Base-by-base conservation (phyloP, 306 rosid species). In the Cicer cuneatum region DNA sequence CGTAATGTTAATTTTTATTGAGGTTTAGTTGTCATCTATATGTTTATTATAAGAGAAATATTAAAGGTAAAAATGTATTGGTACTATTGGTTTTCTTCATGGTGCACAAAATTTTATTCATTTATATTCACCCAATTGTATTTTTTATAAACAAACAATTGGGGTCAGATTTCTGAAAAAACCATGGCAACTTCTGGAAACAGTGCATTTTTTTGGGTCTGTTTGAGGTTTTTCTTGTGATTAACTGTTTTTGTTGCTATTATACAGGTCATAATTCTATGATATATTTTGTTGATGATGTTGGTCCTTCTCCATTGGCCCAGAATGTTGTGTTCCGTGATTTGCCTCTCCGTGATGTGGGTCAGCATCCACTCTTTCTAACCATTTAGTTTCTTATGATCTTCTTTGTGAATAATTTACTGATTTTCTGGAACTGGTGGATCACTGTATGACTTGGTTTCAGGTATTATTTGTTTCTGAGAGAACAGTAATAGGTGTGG, bases 311-410 rank as follows among this genome's bases (percentile, higher is more conserved):
- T 78, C 97, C 99, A 74, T 82, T 88, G 90, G 94, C 96, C 49
- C 99, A 94, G 83, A 92, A 72, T 78, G 90, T 94, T 37, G 84
- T 96, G 68, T 86, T 85, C 78, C 96, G 96, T 74, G 93, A 94
- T 86, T 84, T 92, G 88, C 99, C 99, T 45, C 96, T 94, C 71
- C 95, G 96, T 87, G 99, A 94, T 92, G 99, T 94, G 97, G 99
- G 99, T 94, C 92, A 94, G 97, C 97, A 90, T 90, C 96, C 95
- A 70, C 78, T 89, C 87, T 85, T 73, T 80, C 83, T 79, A 57
- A 71, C 73, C 62, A 78, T 72, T 82, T 21, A 46, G 39, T 10
- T 46, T 79, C 63, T 46, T 19, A 19, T 19, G 41, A n/a, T 80
- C 67, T 63, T 51, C 80, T 83, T 72, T 56, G 29, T 1, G 16